Evolutionary conservation across 148 eudicot species (phyloP).

Genomic region (Pharnaceum exiguum): DNA sequence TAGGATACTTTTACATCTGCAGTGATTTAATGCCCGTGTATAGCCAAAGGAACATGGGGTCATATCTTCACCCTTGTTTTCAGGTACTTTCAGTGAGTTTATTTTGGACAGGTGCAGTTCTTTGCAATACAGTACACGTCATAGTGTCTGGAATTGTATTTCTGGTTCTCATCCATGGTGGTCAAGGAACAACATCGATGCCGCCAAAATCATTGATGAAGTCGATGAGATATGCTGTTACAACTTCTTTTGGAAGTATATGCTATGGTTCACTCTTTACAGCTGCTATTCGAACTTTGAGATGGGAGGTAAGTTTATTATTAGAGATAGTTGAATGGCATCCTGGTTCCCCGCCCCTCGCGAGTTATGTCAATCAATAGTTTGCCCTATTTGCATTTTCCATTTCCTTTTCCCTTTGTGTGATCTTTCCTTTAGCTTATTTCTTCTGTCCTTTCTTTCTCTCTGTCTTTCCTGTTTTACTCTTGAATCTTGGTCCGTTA

Average conservation of each 20-base stretch:
- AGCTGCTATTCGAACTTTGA: conserved; percentile 87
- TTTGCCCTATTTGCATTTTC: too few species aligned
- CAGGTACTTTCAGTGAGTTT: conserved; percentile 89
- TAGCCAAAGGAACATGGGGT: conserved; percentile 8
- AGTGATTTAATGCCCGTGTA: too few species aligned
- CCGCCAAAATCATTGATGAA: conserved; percentile 73
- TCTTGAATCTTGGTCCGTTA: too few species aligned
- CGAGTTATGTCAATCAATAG: too few species aligned
- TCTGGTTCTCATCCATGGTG: conserved; percentile 89
- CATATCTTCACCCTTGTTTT: conserved; percentile 6
- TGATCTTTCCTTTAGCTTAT: neutral
- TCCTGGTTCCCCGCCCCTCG: too few species aligned
- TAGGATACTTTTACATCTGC: neutral
- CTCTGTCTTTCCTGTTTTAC: too few species aligned
- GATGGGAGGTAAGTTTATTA: conserved; percentile 70
- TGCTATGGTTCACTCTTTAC: conserved; percentile 98
- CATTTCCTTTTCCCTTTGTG: neutral
- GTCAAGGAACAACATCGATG: conserved; percentile 73
- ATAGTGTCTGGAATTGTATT: conserved; percentile 94
- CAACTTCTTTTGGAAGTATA: conserved; percentile 95
- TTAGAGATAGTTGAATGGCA: too few species aligned
- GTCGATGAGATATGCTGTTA: conserved; percentile 72
- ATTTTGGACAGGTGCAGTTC: conserved; percentile 98
- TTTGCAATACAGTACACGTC: conserved; percentile 94
- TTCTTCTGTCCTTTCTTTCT: too few species aligned